Evolutionary conservation across 805 yeast species (phyloP), one percentile per base, ranked within the genome.

Genomic region (Kodamaea nitidulidarum): DNA sequence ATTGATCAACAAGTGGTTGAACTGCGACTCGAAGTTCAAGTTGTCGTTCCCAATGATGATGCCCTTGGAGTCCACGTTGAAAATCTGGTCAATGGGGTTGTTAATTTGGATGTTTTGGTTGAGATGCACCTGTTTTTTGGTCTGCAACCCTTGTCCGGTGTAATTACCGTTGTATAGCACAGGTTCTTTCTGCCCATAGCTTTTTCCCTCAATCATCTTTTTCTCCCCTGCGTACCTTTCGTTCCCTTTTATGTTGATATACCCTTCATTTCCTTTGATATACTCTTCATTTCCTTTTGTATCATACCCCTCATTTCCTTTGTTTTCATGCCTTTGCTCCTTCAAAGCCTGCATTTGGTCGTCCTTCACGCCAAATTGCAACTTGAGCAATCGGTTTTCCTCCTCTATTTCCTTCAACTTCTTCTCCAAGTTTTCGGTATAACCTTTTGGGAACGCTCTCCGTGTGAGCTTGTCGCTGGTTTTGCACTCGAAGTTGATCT

Each of bases 401-500:
- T 75, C 74, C 53, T 84, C 88, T 39, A 84, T 61, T 24, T 71
- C 72, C 24, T 77, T 71, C 32, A 84, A 65, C 48, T 76, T 78
- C 40, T 69, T 70, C 51, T 84, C 95, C 47, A 84, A 61, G 49
- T 78, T 79, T 59, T 82, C 87, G 1, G 95, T 84, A 52, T 84
- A 84, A 0, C 93, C 91, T 50, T 81, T 80, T 2, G 93, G 91
- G 45, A 84, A 82, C 1, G 90, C 85, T 43, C 88, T 68, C 58
- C 95, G 69, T 0, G 88, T 78, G 18, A 84, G 60, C 53, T 81
- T 82, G 60, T 84, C 91, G 40, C 84, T 76, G 3, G 84, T 83
- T 29, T 78, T 73, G 56, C 95, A 84, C 32, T 73, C 78, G 50
- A 80, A 80, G 0, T 81, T 82, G 31, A 80, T 77, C 45, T 75